Conservation (phyloP, 208 protist species). For the Eutreptiella sp. region DNA sequence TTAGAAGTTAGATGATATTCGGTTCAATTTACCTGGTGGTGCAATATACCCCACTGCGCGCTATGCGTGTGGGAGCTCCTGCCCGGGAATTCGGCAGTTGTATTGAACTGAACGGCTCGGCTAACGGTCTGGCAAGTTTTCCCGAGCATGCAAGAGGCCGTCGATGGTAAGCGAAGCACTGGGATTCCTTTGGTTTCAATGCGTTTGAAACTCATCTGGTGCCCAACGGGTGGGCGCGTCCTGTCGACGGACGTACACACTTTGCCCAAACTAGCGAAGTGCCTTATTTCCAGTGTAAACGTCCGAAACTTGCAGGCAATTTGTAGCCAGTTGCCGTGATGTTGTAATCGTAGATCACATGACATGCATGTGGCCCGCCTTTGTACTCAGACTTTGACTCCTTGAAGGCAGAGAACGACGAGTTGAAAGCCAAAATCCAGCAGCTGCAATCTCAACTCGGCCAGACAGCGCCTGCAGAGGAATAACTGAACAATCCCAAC, state of each 20-base stretch:
- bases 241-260: no score
- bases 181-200: no score
- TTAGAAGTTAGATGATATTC: background rate
- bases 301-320: background rate
- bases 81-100: no score
- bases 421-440: constrained; percentile 3
- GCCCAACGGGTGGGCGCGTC: no score
- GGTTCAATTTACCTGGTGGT: no score
- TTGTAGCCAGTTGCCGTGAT: background rate
- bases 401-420: constrained; percentile 9
- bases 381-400: constrained; percentile 3
- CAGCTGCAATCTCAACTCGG: constrained; percentile 6
- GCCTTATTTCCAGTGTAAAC: background rate
- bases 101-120: no score
- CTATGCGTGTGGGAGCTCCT: no score
- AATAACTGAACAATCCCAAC: constrained; percentile 7
- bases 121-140: no score
- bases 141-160: no score
- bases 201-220: no score
- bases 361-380: background rate
- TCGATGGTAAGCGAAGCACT: no score
- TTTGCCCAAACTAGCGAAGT: background rate
- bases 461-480: background rate
- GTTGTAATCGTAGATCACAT: background rate
- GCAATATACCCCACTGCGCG: no score